Evolutionary conservation across 345 rosid species (phyloP).

Genomic region (Eutrema japonicum): DNA sequence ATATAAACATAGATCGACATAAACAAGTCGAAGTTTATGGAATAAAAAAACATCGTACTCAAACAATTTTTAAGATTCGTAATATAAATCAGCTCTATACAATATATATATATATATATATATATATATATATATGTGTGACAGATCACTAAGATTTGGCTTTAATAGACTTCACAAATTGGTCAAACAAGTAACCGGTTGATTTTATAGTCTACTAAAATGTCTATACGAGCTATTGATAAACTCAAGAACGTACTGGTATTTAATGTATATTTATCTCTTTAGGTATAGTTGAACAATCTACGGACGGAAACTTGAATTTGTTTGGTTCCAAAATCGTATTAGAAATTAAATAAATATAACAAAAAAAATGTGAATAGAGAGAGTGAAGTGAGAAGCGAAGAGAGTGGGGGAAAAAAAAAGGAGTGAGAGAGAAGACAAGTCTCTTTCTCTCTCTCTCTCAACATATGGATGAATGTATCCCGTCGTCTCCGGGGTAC

Average conservation of each 20-base stretch:
- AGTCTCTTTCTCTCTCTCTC: conserved; percentile 54
- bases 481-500: conserved; percentile 71
- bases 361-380: not conserved
- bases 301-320: conserved; percentile 44
- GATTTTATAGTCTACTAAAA: conserved; percentile 27
- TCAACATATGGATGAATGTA: conserved; percentile 31
- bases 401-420: conserved; percentile 36
- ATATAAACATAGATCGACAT: not conserved
- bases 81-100: not conserved
- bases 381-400: conserved; percentile 40
- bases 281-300: conserved; percentile 37
- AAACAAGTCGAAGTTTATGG: not conserved
- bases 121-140: not conserved
- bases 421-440: conserved; percentile 45
- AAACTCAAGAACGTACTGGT: conserved; percentile 34
- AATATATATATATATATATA: not conserved
- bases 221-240: conserved; percentile 29
- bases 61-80: not conserved
- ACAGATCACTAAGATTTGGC: not conserved
- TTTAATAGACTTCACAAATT: conserved; percentile 1
- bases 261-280: conserved; percentile 30
- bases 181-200: conserved; percentile 33
- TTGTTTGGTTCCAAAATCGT: conserved; percentile 36
- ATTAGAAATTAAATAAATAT: conserved; percentile 13
- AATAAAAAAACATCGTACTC: not conserved